Base-by-base conservation (phyloP, 1,139 yeast genomes). In the Suhomyces bolitotheri region DNA sequence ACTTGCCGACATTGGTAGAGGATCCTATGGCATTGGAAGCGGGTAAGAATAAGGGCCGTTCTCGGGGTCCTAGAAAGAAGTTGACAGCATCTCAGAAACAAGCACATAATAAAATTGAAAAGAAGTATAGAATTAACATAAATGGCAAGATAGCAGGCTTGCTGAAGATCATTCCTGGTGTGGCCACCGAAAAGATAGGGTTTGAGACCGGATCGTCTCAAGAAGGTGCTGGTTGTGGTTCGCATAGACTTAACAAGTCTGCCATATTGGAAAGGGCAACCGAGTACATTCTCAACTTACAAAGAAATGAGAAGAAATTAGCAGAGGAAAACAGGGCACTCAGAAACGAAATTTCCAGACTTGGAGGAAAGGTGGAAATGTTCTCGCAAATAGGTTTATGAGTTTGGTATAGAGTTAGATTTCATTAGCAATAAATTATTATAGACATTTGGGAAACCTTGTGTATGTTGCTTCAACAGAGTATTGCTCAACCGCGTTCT, bases 61-160 rank as follows among this genome's bases (percentile, higher is more conserved):
- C 20, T 6, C 20, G 79, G 48, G 72, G 77, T 1, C 74, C 79
- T 33, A 63, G 83, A 50, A 78, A 78, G 59, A 71, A 80, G 55
- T 58, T 78, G 39, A 78, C 83, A 3, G 66, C 71, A 5, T 70
- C 73, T 43, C 88, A 82, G 58, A 80, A 81, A 47, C 79, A 78
- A 50, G 87, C 87, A 0, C 89, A 82, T 52, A 80, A 80, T 56
- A 76, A 77, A 53, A 80, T 81, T 44, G 88, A 78, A 52, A 80
- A 82, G 54, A 76, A 80, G 45, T 82, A 82, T 57, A 65, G 90
- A 54, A 80, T 81, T 40, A 82, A 81, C 54, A 82, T 82, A 50
- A 82, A 82, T 55, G 78, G 84, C 13, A 82, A 81, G 56, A 82
- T 82, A 40, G 83, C 83, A 8, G 79, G 78, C 15, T 58, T 81